These are phyloP conservation scores for Hyphopichia burtonii DNA, from an alignment of 1,139 yeast genomes.

Conservation along the genomic window DNA sequence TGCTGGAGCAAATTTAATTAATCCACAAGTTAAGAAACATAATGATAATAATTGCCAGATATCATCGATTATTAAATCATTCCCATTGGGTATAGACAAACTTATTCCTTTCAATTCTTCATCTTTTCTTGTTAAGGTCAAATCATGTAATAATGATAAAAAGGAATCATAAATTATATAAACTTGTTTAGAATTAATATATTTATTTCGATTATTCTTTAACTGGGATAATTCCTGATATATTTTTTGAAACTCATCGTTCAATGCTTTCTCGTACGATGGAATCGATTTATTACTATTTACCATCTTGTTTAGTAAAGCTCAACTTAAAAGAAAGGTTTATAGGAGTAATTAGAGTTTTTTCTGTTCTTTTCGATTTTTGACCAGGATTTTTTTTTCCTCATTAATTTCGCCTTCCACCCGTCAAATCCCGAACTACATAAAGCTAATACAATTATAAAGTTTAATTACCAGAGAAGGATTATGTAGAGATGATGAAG, in stretches of 20 bases:
- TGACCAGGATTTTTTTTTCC: not conserved
- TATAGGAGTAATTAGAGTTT: no score
- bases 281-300: slow-evolving; percentile 32
- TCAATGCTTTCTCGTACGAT: slow-evolving; percentile 49
- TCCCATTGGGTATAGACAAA: slow-evolving; percentile 39
- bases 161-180: slow-evolving; percentile 54
- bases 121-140: slow-evolving; percentile 48
- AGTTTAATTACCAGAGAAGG: no score
- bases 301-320: not conserved
- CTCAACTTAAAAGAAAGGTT: no score
- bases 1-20: slow-evolving; percentile 88
- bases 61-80: slow-evolving; percentile 80
- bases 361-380: no score
- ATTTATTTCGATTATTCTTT: slow-evolving; percentile 64
- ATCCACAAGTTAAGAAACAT: slow-evolving; percentile 87
- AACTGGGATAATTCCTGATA: slow-evolving; percentile 52
- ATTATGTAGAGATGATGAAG: no score
- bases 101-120: slow-evolving; percentile 47
- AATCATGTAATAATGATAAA: slow-evolving; percentile 47
- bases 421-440: not conserved
- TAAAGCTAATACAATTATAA: no score
- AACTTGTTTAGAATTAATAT: slow-evolving; percentile 64
- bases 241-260: slow-evolving; percentile 46
- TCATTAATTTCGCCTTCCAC: not conserved
- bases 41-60: slow-evolving; percentile 82